Conservation (phyloP, 2,329 filamentous ascomycete genomes). For the Fusarium fujikuroi region DNA sequence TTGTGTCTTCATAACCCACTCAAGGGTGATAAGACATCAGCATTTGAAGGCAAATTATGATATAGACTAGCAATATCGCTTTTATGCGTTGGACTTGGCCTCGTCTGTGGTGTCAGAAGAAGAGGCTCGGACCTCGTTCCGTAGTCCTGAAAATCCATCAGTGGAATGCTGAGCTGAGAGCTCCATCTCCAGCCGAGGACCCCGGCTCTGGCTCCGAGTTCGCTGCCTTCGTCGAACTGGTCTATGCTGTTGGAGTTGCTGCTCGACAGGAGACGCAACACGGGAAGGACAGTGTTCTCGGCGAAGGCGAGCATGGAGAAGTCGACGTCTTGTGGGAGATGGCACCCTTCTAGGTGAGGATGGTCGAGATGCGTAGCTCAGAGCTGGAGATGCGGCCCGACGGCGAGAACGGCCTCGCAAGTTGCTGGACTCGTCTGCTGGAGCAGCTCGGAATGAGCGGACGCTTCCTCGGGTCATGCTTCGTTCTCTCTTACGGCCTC, state of each 20-base stretch:
- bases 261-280: conserved; percentile 50
- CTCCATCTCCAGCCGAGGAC: conserved; percentile 47
- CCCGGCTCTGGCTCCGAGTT: conserved; percentile 53
- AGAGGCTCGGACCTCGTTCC: conserved; percentile 49
- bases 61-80: not conserved
- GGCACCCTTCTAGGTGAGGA: conserved; percentile 49
- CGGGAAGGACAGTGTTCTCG: conserved; percentile 59
- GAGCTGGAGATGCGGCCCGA: conserved; percentile 52
- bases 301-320: conserved; percentile 55
- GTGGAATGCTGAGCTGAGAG: conserved; percentile 35
- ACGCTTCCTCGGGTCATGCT: conserved; percentile 50
- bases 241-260: conserved; percentile 43
- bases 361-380: conserved; percentile 47
- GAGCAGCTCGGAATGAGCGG: conserved; percentile 46
- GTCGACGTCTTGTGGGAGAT: conserved; percentile 55
- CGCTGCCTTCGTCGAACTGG: conserved; percentile 50
- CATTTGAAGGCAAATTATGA: not conserved
- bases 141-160: conserved; percentile 48
- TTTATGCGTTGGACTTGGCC: conserved; percentile 23
- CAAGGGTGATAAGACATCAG: not conserved
- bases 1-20: conserved; percentile 3
- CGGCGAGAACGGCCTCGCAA: conserved; percentile 55
- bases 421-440: conserved; percentile 55
- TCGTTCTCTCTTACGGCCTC: conserved; percentile 55
- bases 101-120: conserved; percentile 36